Evolutionary conservation across 1,284 basidiomycete genomes (phyloP).

Genomic region (Sporisorium exsertum): DNA sequence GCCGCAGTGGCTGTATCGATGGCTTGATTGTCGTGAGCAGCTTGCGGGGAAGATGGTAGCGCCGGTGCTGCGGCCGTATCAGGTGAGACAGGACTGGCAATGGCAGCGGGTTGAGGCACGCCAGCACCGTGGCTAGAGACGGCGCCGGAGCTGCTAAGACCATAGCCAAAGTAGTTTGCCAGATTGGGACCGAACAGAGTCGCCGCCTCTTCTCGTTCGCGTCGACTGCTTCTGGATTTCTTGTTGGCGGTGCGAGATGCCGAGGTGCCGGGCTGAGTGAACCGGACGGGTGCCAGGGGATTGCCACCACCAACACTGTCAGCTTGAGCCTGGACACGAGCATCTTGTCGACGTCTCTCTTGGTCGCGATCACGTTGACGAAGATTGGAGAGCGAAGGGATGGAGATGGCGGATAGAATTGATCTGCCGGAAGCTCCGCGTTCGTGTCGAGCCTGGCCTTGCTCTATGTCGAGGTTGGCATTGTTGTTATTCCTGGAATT

Average conservation of each 20-base stretch:
- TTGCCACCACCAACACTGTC: conserved; percentile 9
- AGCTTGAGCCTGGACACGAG: conserved; percentile 13
- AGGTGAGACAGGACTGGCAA: conserved; percentile 22
- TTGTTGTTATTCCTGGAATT: not conserved
- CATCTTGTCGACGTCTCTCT: conserved; percentile 36
- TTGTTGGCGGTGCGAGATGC: conserved; percentile 21
- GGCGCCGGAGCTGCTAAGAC: conserved; percentile 51
- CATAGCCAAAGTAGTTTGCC: conserved; percentile 62
- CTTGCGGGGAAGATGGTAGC: not conserved
- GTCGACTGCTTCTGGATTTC: conserved; percentile 35
- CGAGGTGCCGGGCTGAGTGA: conserved; percentile 7
- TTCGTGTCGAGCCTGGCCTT: conserved; percentile 29
- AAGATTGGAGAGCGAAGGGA: conserved; percentile 39
- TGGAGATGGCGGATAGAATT: conserved; percentile 40
- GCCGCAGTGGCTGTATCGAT: conserved; percentile 2
- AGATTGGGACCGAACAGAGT: conserved; percentile 63
- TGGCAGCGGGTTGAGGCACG: conserved; percentile 21
- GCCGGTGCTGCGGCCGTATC: conserved; percentile 7
- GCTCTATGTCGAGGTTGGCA: conserved; percentile 26
- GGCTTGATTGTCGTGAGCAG: not conserved
- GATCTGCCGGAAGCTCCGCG: conserved; percentile 45
- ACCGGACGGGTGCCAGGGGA: conserved; percentile 19
- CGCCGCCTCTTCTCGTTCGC: conserved; percentile 58
- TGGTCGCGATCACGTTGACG: conserved; percentile 49
- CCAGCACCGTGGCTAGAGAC: conserved; percentile 36